A percentile compares a stretch with the other conserved stretches of the same genome.
phyloP scores from a whole-genome alignment of 1,284 basidiomycete species.

The Austroboletus niveus region DNA sequence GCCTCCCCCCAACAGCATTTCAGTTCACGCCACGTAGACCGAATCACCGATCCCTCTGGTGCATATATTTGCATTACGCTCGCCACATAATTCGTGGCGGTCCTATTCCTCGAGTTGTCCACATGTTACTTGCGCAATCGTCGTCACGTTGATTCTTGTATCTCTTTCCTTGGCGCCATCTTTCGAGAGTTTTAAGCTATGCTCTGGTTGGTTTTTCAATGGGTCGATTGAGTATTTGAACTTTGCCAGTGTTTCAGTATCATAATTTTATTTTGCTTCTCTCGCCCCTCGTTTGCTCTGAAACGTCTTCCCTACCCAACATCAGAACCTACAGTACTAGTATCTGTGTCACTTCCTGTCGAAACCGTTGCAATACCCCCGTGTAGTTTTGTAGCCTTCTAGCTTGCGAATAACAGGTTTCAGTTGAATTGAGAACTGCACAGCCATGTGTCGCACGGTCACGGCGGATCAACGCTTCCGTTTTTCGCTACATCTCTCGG shows the following conservation, averaged over 20 bases:
- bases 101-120: slow-evolving; percentile 2
- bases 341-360: slow-evolving; percentile 28
- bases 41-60: slow-evolving; percentile 2
- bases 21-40: slow-evolving; percentile 29
- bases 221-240: slow-evolving; percentile 24
- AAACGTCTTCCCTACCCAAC: slow-evolving; percentile 6
- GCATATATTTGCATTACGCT: slow-evolving; percentile 22
- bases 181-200: slow-evolving; percentile 19
- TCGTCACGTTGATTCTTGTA: slow-evolving; percentile 14
- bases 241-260: slow-evolving; percentile 24
- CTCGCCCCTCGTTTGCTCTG: slow-evolving; percentile 19
- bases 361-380: slow-evolving; percentile 32
- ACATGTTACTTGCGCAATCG: slow-evolving; percentile 1
- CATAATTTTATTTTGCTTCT: slow-evolving; percentile 32
- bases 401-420: slow-evolving; percentile 6
- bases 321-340: slow-evolving; percentile 33
- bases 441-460: slow-evolving; percentile 24
- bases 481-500: background rate
- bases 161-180: slow-evolving; percentile 11
- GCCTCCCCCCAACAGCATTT: slow-evolving; percentile 9
- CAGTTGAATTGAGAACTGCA: background rate
- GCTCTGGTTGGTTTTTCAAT: slow-evolving; percentile 22
- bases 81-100: slow-evolving; percentile 6
- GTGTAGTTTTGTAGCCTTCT: slow-evolving; percentile 38
- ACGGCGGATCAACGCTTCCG: slow-evolving; percentile 7